These are phyloP conservation scores for Nannizzia gypsea DNA, from an alignment of 2,329 filamentous ascomycete species.

Conservation along the genomic window DNA sequence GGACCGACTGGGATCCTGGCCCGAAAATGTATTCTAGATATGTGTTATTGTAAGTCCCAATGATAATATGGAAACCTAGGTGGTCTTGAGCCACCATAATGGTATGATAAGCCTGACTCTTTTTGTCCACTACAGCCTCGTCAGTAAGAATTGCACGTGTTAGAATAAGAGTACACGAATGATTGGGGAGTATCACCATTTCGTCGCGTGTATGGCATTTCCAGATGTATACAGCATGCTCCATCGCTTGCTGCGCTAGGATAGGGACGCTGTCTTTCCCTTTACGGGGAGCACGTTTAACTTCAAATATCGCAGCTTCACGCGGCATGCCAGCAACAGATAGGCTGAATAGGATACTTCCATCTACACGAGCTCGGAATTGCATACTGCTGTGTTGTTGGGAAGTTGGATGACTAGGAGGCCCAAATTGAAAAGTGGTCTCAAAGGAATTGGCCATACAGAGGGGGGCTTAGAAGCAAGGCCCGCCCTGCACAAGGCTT, in stretches of 20 bases:
- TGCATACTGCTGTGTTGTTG: constrained; percentile 5
- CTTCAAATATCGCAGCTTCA: constrained; percentile 13
- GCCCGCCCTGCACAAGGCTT: constrained; percentile 9
- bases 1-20: constrained; percentile 5
- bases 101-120: constrained; percentile 9
- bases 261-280: constrained; percentile 2
- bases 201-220: constrained; percentile 9
- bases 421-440: constrained; percentile 12
- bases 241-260: constrained; percentile 12
- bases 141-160: too few species aligned
- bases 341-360: constrained; percentile 11
- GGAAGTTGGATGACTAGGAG: constrained; percentile 9
- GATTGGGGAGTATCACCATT: neutral
- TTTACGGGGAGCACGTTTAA: constrained; percentile 7
- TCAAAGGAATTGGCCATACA: constrained; percentile 13
- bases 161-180: too few species aligned
- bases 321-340: constrained; percentile 6
- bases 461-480: constrained; percentile 7
- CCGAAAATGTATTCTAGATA: constrained; percentile 14
- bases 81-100: constrained; percentile 12
- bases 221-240: constrained; percentile 13
- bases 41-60: constrained; percentile 10
- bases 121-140: constrained; percentile 5
- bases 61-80: constrained; percentile 10
- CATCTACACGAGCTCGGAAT: constrained; percentile 11